Base-by-base conservation (phyloP, 805 yeast genomes). In the Metschnikowia aberdeeniae region DNA sequence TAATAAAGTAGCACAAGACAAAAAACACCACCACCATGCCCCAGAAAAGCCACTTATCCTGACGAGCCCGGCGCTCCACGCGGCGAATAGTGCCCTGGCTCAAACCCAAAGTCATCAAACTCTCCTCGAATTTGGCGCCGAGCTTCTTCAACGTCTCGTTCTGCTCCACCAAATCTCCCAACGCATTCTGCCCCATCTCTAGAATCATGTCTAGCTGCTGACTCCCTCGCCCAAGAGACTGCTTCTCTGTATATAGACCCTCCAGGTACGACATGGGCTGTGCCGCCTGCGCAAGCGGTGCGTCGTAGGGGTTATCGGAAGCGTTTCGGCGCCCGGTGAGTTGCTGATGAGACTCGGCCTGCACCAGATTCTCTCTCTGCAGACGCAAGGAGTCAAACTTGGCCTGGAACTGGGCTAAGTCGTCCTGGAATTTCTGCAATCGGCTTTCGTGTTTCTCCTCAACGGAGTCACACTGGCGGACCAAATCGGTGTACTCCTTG, bases 21-120 rank as follows among this genome's bases (percentile, higher is more conserved):
- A 90, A 60, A 64, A 87, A 76, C 27, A 84, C 53, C 1, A 75
- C 36, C 2, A 86, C 80, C 28, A 89, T 86, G 10, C 83, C 81
- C 75, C 86, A 89, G 60, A 93, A 93, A 27, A 93, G 68, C 73
- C 88, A 77, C 61, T 89, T 89, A 62, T 92, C 98, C 61, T 88
- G 84, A 54, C 77, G 79, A 9, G 95, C 92, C 44, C 96, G 76
- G 54, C 81, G 78, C 64, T 89, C 93, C 28, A 92, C 84, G 43
- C 76, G 73, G 45, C 85, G 72, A 38, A 93, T 89, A 1, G 98
- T 92, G 12, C 84, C 84, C 51, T 81, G 82, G 29, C 96, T 86
- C 1, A 93, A 85, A 5, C 97, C 97, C 47, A 93, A 73, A 1
- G 96, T 89, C 39, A 78, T 73, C 50, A 93, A 79, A 22, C 86